Percentiles rank a stretch among this genome's conserved stretches.
Conservation (phyloP, 306 rosid species). For the Lablab purpureus region DNA sequence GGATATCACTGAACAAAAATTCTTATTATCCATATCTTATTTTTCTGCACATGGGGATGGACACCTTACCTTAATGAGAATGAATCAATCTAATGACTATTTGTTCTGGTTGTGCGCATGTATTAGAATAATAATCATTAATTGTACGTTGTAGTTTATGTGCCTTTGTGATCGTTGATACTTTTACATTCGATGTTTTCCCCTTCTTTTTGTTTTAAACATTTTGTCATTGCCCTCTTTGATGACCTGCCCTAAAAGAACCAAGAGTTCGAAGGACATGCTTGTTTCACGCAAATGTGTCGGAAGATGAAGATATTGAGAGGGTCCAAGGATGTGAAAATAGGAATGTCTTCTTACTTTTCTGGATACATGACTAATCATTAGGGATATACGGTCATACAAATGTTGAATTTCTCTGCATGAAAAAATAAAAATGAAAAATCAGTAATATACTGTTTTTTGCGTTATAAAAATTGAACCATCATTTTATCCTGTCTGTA, state of each 20-base stretch:
- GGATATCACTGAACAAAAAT: conserved; percentile 45
- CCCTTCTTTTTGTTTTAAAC: not conserved
- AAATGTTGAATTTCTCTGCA: not conserved
- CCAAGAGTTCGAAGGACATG: not conserved
- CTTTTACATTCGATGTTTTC: not conserved
- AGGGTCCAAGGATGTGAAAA: not conserved
- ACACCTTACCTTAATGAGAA: conserved; percentile 49
- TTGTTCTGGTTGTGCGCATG: conserved; percentile 35
- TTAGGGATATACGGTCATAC: not conserved
- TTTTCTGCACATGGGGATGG: conserved; percentile 48
- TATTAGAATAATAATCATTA: conserved; percentile 9
- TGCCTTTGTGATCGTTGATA: not conserved
- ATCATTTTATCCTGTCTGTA: too few relatives aligned
- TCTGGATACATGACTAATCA: not conserved
- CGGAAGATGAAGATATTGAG: not conserved
- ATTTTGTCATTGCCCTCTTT: not conserved
- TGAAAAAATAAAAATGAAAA: not conserved
- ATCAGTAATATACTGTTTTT: not conserved
- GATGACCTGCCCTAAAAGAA: not conserved
- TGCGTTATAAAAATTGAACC: too few relatives aligned
- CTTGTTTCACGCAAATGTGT: not conserved
- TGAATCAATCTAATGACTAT: conserved; percentile 50
- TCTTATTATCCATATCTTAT: conserved; percentile 40
- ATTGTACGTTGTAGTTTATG: conserved; percentile 19
- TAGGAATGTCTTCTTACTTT: not conserved